Conservation (phyloP, 1,139 yeast genomes). For the Scheffersomyces illinoinensis region DNA sequence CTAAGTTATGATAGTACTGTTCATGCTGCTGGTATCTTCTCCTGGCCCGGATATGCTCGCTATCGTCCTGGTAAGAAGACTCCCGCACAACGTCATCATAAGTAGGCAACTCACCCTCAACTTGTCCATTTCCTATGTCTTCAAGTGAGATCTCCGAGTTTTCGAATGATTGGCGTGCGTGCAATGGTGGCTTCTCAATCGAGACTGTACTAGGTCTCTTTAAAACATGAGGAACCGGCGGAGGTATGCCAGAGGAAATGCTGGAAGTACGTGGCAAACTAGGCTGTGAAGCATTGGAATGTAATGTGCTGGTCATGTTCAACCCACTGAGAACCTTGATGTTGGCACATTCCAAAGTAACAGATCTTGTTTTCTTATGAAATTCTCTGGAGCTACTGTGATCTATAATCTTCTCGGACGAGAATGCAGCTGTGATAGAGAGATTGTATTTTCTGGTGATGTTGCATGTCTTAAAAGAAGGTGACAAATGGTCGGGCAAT, state of each 20-base stretch:
- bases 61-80: conserved; percentile 10
- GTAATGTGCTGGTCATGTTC: conserved; percentile 19
- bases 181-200: background rate
- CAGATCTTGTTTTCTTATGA: conserved; percentile 23
- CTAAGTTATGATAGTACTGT: conserved; percentile 30
- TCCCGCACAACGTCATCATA: conserved; percentile 13
- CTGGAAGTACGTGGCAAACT: conserved; percentile 1
- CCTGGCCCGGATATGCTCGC: conserved; percentile 23
- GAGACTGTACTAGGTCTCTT: background rate
- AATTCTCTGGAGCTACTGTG: conserved; percentile 19
- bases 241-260: background rate
- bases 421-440: conserved; percentile 46
- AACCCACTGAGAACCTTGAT: conserved; percentile 47
- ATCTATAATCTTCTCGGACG: conserved; percentile 27
- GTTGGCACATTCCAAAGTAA: conserved; percentile 36
- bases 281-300: conserved; percentile 7
- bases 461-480: conserved; percentile 61
- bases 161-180: background rate
- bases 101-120: conserved; percentile 7
- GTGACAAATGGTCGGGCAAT: conserved; percentile 52
- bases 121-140: background rate
- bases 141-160: background rate
- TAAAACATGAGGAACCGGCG: background rate
- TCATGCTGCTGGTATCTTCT: conserved; percentile 41
- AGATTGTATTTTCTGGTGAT: conserved; percentile 50